These are phyloP conservation scores for Pythium monospermum DNA, from an alignment of 352 stramenopile genomes.

Conservation along the genomic window DNA sequence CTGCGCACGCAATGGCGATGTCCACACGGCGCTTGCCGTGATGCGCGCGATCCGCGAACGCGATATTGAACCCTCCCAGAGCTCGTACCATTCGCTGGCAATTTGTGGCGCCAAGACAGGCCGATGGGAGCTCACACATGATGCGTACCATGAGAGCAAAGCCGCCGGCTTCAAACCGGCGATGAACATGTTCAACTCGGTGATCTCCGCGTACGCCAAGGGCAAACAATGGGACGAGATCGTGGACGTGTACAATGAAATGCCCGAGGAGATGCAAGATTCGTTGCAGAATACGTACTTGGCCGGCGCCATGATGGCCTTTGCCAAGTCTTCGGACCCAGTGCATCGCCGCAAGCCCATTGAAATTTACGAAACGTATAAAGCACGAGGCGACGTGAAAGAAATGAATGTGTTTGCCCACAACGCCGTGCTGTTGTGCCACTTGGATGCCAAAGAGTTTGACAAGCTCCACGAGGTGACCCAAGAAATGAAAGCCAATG, in stretches of 20 bases:
- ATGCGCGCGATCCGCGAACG: constrained; percentile 59
- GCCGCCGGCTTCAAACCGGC: constrained; percentile 49
- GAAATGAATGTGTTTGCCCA: constrained; percentile 67
- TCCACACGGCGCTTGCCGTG: constrained; percentile 63
- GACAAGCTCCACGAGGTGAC: constrained; percentile 51
- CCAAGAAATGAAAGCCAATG: constrained; percentile 51
- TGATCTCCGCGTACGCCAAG: constrained; percentile 75
- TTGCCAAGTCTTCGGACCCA: constrained; percentile 49
- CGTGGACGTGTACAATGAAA: constrained; percentile 53
- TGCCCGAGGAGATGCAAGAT: constrained; percentile 35
- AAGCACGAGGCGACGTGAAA: constrained; percentile 19
- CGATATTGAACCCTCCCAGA: constrained; percentile 59
- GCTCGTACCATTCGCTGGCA: constrained; percentile 74
- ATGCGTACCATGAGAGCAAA: constrained; percentile 49
- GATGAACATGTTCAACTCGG: constrained; percentile 74
- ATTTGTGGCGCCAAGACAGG: constrained; percentile 77
- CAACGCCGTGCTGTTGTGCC: constrained; percentile 55
- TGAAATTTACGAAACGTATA: constrained; percentile 54
- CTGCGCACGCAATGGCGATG: constrained; percentile 65
- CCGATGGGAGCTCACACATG: constrained; percentile 61
- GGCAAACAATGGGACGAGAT: constrained; percentile 67
- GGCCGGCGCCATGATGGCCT: constrained; percentile 68
- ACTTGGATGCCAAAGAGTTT: constrained; percentile 52
- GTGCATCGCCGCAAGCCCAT: constrained; percentile 31
- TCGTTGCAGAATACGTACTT: constrained; percentile 48